Evolutionary conservation across 2,329 filamentous ascomycete genomes (phyloP).

Genomic region (Endoconidiophora polonica): DNA sequence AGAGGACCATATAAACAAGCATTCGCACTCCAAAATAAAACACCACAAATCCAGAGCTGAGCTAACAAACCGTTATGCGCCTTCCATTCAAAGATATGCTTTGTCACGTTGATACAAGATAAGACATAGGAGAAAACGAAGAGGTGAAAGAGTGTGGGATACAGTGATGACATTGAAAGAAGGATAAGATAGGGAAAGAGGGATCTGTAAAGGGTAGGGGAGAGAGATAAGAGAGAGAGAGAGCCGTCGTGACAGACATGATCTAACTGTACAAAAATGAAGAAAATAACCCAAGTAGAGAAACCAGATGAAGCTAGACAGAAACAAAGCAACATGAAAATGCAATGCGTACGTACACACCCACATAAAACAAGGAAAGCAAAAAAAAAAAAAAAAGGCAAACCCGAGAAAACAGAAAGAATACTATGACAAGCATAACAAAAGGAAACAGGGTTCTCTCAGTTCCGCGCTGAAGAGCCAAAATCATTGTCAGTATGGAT

Average conservation of each 20-base stretch:
- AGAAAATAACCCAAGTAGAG: no score
- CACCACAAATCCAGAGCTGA: not conserved
- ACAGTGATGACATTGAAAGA: not conserved
- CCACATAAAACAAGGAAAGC: not conserved
- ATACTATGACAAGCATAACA: not conserved
- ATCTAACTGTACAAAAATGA: not conserved
- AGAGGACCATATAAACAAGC: not conserved
- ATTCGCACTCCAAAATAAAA: not conserved
- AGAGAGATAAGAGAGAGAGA: not conserved
- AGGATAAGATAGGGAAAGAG: not conserved
- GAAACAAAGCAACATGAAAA: not conserved
- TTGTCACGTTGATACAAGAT: no score
- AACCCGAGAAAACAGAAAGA: not conserved
- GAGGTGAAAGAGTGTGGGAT: not conserved
- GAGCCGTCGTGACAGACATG: not conserved
- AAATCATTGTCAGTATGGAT: constrained; percentile 42
- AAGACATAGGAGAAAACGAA: not conserved
- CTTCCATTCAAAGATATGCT: not conserved
- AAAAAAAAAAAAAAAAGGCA: constrained; percentile 2
- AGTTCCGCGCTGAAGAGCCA: constrained; percentile 14
- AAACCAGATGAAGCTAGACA: no score
- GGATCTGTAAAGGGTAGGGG: not conserved
- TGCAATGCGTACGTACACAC: not conserved
- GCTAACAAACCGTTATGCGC: not conserved
- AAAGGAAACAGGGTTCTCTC: not conserved